Base-by-base conservation (phyloP, 2,329 filamentous ascomycete genomes). In the Colletotrichum costaricense region DNA sequence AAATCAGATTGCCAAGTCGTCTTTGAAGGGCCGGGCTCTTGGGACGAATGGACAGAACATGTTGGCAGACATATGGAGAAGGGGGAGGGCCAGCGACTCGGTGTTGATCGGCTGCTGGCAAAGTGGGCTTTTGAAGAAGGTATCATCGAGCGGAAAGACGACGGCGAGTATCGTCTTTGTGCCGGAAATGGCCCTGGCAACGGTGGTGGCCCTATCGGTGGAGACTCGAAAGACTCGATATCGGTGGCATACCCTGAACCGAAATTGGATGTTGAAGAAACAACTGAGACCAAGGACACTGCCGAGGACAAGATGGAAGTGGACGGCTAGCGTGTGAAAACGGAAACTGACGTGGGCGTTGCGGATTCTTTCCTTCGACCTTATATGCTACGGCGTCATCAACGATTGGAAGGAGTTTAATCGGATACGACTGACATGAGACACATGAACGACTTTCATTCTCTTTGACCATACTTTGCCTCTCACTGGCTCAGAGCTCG, bases 31-130 rank as follows among this genome's bases (percentile, higher is more conserved):
- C 84, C 88, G 1, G 89, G 88, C 2, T 93, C 93, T 9, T 98
- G 96, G 96, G 94, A 98, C 70, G 92, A 95, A 76, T 94, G 95
- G 84, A 97, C 97, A 73, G 96, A 98, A 81, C 96, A 98, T 80
- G 93, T 98, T 1, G 95, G 95, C 1, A 88, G 93, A 59, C 96
- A 98, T 81, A 93, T 97, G 86, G 95, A 98, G 82, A 92, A 92
- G 76, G 89, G 90, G 7, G 90, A 93, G 74, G 90, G 88, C 4
- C 83, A 84, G 28, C 81, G 84, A 28, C 83, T 93, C 22, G 89
- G 87, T 1, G 89, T 92, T 5, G 91, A 93, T 75, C 80, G 82
- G 1, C 80, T 91, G 52, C 81, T 93, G 56, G 87, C 89, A 0
- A 84, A 88, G 70, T 93, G 91, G 90, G 90, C 91, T 5, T 81